Conservation (phyloP, 2,329 filamentous ascomycete species). For the Neonectria coccinea region DNA sequence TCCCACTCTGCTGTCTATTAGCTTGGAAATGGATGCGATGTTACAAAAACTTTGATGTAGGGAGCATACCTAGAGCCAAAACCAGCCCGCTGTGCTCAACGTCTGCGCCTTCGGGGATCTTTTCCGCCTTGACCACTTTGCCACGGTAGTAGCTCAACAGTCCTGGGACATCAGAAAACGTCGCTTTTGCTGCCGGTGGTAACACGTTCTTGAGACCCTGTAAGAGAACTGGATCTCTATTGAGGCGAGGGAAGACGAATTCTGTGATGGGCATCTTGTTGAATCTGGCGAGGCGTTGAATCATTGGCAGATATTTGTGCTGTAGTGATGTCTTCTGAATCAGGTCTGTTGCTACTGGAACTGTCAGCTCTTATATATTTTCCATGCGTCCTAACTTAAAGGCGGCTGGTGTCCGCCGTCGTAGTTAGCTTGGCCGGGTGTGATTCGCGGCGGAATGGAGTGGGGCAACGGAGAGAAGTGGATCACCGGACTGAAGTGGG, state of each 20-base stretch:
- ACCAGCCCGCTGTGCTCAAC: constrained; percentile 5
- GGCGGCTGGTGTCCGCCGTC: not conserved
- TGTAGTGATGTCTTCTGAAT: not conserved
- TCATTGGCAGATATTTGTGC: not conserved
- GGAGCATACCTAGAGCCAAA: constrained; percentile 5
- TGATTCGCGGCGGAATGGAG: not conserved
- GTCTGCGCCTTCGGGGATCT: not conserved
- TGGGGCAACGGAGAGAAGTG: not conserved
- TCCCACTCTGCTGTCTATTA: constrained; percentile 1
- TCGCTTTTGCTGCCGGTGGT: constrained; percentile 5
- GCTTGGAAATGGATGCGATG: not conserved
- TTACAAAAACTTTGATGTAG: too few relatives aligned
- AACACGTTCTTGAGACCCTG: not conserved
- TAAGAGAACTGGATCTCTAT: not conserved
- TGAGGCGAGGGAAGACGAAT: constrained; percentile 17
- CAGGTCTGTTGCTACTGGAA: not conserved
- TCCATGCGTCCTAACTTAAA: too few relatives aligned
- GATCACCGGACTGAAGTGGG: not conserved
- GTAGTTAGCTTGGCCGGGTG: not conserved
- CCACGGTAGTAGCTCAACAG: constrained; percentile 3
- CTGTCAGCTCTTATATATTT: not conserved
- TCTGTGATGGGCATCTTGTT: constrained; percentile 20
- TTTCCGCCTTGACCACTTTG: constrained; percentile 2
- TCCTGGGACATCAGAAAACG: constrained; percentile 4
- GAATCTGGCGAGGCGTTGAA: not conserved